Evolutionary conservation across 83 land plant genomes (phyloP), one percentile per base, ranked within the genome.

Genomic region (Diphasiastrum complanatum): DNA sequence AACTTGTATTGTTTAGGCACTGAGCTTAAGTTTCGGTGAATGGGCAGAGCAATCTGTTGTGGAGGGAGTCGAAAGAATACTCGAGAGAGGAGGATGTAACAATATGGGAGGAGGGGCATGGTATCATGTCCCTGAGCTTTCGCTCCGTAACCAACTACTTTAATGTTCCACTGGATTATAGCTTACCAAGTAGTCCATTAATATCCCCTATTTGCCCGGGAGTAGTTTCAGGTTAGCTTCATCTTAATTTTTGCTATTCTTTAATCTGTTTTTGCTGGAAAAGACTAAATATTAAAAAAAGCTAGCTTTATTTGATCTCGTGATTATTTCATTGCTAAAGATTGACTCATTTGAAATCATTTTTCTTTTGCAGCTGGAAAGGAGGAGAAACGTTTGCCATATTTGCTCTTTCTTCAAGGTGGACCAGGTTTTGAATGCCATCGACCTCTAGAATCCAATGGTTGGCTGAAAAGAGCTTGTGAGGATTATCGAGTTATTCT

Each of bases 371-470:
- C 64, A 85, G 98, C 59, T 60, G 92, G 89, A 8, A 89, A 89
- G 50, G 91, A 89, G 59, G 96, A 93, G 5, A 75, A 83, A 43
- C 32, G 41, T 16, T 51, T 89, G 65, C 96, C 99, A 25, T 89
- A 76, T 59, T 63, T 89, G 23, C 45, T 95, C n/a, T 95, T 46
- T 58, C 72, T 95, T 36, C 89, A 89, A 82, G 97, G 97, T 18
- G 97, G 97, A 30, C 97, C 97, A n/a, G 93, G 97, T 5, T 84
- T 80, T 70, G 89, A 80, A 58, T 79, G 80, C 35, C 86, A 80
- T 22, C 78, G 93, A n/a, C 89, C 93, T 45, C 40, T 75, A 18
- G 89, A 89, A 62, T 68, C 85, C 25, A 73, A 83, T 75, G 97
- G 99, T 22, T 89, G 97, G 97, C 63, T 95, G 63, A 77, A 74